Evolutionary conservation across 768 basidiomycete species (phyloP).

Genomic region (Leccinum boreale): DNA sequence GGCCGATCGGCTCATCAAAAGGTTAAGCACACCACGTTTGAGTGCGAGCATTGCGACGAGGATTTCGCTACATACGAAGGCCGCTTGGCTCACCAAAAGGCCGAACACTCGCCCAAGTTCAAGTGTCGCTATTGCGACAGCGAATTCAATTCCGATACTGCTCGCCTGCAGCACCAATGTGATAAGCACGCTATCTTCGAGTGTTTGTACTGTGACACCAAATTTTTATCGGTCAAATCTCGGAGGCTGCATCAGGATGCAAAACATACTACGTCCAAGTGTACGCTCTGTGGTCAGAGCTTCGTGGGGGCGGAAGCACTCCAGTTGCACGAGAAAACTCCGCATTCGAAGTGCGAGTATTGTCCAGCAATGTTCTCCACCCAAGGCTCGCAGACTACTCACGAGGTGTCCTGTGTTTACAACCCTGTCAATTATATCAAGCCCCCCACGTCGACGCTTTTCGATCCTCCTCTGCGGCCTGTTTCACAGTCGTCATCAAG

Average conservation of each 20-base stretch:
- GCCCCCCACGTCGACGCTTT: too few species aligned
- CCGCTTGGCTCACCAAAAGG: slow-evolving; percentile 7
- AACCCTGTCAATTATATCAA: slow-evolving; percentile 2
- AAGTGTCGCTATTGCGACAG: slow-evolving; percentile 11
- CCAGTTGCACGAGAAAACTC: neutral
- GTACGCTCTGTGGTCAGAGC: neutral
- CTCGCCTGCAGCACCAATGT: slow-evolving; percentile 7
- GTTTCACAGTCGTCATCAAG: neutral
- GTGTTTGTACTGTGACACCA: slow-evolving; percentile 11
- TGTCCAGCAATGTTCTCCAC: neutral
- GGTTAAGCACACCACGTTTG: slow-evolving; percentile 9
- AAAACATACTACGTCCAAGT: slow-evolving; percentile 3
- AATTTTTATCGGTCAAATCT: slow-evolving; percentile 2
- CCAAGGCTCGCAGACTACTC: neutral
- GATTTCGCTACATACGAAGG: slow-evolving; percentile 4
- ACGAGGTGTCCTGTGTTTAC: slow-evolving; percentile 2
- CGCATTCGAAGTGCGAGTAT: slow-evolving; percentile 4
- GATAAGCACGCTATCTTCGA: slow-evolving; percentile 9
- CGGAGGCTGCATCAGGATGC: slow-evolving; percentile 12
- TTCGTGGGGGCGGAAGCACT: neutral
- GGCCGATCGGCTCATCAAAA: slow-evolving; percentile 12
- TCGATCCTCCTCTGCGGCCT: neutral
- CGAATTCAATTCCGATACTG: slow-evolving; percentile 3
- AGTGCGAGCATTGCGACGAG: slow-evolving; percentile 8
- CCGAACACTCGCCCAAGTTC: neutral